These are phyloP conservation scores for Populus ilicifolia DNA, from an alignment of 345 rosid species.

Conservation along the genomic window DNA sequence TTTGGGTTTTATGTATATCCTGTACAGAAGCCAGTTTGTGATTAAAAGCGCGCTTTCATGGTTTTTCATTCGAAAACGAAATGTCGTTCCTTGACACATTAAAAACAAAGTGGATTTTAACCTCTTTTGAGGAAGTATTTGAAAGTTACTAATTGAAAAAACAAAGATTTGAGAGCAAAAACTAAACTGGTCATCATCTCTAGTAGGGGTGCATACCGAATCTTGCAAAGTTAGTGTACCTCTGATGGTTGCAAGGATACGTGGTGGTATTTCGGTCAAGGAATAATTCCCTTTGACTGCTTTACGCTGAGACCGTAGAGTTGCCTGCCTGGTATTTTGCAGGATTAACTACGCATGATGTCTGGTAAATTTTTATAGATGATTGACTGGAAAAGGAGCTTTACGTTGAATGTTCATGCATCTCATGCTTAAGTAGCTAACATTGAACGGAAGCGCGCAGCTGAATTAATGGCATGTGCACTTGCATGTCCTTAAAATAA, in stretches of 20 bases:
- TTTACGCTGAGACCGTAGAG: too few species aligned
- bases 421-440: background rate
- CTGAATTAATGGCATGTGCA: background rate
- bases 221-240: background rate
- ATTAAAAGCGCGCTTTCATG: background rate
- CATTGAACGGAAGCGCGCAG: background rate
- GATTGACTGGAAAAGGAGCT: background rate
- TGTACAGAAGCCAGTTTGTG: slow-evolving; percentile 26
- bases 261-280: background rate
- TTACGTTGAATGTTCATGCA: background rate
- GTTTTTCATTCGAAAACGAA: background rate
- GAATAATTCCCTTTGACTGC: background rate
- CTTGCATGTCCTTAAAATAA: background rate
- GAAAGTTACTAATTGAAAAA: background rate
- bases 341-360: background rate
- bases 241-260: background rate
- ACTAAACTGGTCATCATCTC: background rate
- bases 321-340: background rate
- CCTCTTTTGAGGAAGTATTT: background rate
- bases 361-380: background rate
- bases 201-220: background rate
- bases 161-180: background rate
- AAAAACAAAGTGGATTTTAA: background rate
- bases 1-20: slow-evolving; percentile 31
- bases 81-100: background rate